Conservation (phyloP, 345 rosid species). For the Erodium maritimum region DNA sequence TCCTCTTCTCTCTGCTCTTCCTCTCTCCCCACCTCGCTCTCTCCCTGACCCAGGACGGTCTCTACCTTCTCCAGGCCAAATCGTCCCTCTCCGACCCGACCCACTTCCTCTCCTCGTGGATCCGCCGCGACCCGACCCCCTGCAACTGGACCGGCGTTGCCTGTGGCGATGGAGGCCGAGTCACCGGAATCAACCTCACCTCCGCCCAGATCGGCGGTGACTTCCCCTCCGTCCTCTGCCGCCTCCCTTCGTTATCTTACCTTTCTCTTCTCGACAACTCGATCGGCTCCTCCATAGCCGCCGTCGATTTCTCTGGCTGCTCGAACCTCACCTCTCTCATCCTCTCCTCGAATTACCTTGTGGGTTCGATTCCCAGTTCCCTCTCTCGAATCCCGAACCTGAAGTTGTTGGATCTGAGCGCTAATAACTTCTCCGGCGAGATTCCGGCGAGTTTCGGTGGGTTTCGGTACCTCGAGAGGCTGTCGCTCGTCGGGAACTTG, state of each 20-base stretch:
- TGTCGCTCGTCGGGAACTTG: conserved; percentile 38
- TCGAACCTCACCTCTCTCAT: conserved; percentile 28
- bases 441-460: conserved; percentile 43
- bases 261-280: conserved; percentile 37
- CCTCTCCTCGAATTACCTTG: conserved; percentile 32
- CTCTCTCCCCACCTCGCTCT: not conserved
- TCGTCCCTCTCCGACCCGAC: conserved; percentile 48
- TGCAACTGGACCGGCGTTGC: conserved; percentile 62
- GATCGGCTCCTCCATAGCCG: conserved; percentile 55
- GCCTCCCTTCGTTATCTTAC: conserved; percentile 38
- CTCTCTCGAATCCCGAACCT: conserved; percentile 46
- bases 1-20: conserved; percentile 15
- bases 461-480: conserved; percentile 38
- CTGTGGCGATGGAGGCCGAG: conserved; percentile 34
- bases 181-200: conserved; percentile 47
- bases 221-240: conserved; percentile 67
- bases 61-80: conserved; percentile 52
- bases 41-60: conserved; percentile 63
- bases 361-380: conserved; percentile 45
- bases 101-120: conserved; percentile 54
- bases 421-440: conserved; percentile 51
- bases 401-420: conserved; percentile 21
- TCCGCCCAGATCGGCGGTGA: conserved; percentile 44
- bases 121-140: conserved; percentile 45
- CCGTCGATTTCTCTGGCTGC: conserved; percentile 33